Conservation (phyloP, 768 basidiomycete genomes). For the Nevesoporus exiguus region DNA sequence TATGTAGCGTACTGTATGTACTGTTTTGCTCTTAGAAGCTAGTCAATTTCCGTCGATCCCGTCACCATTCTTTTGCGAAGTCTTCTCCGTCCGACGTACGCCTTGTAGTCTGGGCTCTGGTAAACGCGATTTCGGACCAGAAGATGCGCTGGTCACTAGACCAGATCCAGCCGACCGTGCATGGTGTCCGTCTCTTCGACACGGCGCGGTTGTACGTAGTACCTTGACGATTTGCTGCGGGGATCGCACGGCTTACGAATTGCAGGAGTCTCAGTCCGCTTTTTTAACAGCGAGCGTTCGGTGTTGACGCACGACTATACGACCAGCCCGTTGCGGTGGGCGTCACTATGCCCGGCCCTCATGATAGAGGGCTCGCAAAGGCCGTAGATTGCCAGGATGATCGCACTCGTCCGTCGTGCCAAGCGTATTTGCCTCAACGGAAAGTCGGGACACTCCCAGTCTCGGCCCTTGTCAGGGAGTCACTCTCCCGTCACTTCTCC, state of each 20-base stretch:
- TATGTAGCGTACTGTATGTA: conserved; percentile 25
- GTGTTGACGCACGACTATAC: background rate
- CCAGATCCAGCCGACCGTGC: background rate
- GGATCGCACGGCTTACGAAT: conserved; percentile 4
- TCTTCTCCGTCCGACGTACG: background rate
- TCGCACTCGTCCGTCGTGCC: too few species aligned
- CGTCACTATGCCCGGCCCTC: too few species aligned
- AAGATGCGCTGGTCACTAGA: background rate
- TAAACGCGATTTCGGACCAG: background rate
- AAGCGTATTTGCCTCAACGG: too few species aligned
- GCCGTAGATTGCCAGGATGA: too few species aligned
- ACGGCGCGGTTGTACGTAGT: conserved; percentile 1
- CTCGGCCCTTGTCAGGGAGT: too few species aligned
- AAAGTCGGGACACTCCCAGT: too few species aligned
- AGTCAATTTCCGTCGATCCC: conserved; percentile 19
- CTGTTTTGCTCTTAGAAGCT: conserved; percentile 24
- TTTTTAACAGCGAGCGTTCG: conserved; percentile 2
- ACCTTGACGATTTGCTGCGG: conserved; percentile 5
- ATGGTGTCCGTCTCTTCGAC: background rate
- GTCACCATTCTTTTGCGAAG: background rate
- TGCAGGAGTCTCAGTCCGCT: background rate
- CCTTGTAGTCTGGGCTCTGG: background rate
- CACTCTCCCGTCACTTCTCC: too few species aligned
- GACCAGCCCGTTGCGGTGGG: background rate
- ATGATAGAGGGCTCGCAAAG: too few species aligned